phyloP scores from a whole-genome alignment of 768 basidiomycete species.

The Grammothele lineata region DNA sequence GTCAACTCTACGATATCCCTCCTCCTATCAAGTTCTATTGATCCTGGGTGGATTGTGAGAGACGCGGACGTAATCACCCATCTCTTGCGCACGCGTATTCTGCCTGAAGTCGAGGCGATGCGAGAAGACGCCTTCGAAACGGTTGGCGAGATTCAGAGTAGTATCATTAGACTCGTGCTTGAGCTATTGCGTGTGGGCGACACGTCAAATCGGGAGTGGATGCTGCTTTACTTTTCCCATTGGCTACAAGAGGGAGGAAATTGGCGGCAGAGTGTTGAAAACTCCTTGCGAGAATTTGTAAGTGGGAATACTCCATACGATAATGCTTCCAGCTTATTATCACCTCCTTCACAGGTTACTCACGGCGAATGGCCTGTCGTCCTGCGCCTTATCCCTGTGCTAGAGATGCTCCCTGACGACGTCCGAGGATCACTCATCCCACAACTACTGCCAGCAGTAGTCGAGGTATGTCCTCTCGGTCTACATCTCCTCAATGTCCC shows the following conservation, averaged over 20 bases:
- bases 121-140: slow-evolving; percentile 18
- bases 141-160: slow-evolving; percentile 31
- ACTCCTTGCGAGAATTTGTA: slow-evolving; percentile 38
- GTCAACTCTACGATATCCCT: slow-evolving; percentile 29
- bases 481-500: neutral
- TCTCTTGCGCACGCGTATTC: slow-evolving; percentile 40
- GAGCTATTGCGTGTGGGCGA: slow-evolving; percentile 30
- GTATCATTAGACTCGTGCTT: slow-evolving; percentile 40
- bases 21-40: slow-evolving; percentile 22
- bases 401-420: slow-evolving; percentile 44
- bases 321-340: neutral
- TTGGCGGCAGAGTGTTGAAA: slow-evolving; percentile 42
- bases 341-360: slow-evolving; percentile 27
- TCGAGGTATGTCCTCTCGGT: slow-evolving; percentile 38
- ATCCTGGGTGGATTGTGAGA: slow-evolving; percentile 1
- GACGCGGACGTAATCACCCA: slow-evolving; percentile 32
- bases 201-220: slow-evolving; percentile 10
- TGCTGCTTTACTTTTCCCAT: slow-evolving; percentile 18
- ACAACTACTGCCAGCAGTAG: slow-evolving; percentile 41
- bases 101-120: slow-evolving; percentile 46
- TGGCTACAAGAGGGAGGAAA: slow-evolving; percentile 38
- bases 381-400: slow-evolving; percentile 39
- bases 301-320: slow-evolving; percentile 14
- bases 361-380: slow-evolving; percentile 40
- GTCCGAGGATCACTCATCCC: slow-evolving; percentile 37